Evolutionary conservation across 305 asterid species (phyloP).

Genomic region (Nicotiana rustica): DNA sequence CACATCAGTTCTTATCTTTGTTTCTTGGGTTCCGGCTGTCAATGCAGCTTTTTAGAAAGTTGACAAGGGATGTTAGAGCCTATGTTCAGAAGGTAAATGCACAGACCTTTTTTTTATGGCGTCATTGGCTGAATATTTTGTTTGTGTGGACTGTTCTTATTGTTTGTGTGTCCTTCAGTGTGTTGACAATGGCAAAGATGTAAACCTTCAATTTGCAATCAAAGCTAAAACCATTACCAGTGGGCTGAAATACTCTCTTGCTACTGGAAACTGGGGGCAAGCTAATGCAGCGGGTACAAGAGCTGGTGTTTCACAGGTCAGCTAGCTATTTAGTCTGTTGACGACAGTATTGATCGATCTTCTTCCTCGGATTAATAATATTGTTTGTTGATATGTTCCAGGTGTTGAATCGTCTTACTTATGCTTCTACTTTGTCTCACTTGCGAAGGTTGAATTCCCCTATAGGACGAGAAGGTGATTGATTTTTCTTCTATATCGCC

Average conservation of each 20-base stretch:
- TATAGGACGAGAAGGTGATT: conserved; percentile 95
- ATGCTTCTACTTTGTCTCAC: conserved; percentile 98
- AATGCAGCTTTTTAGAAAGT: conserved; percentile 92
- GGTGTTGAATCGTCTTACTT: conserved; percentile 98
- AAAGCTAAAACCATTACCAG: conserved; percentile 96
- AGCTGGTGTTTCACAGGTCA: conserved; percentile 99
- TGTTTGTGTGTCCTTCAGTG: conserved; percentile 57
- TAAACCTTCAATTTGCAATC: conserved; percentile 95
- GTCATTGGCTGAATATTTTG: conserved; percentile 26
- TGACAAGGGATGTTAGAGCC: conserved; percentile 94
- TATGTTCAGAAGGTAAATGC: conserved; percentile 91
- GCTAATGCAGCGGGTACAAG: conserved; percentile 98
- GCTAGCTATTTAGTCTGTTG: conserved; percentile 31
- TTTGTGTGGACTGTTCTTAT: conserved; percentile 34
- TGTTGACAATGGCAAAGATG: conserved; percentile 98
- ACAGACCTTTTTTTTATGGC: background rate
- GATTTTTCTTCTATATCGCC: background rate
- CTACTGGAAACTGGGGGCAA: conserved; percentile 99
- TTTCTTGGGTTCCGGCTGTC: conserved; percentile 40
- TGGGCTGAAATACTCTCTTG: conserved; percentile 94
- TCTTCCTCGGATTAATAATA: conserved; percentile 25
- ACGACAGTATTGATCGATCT: background rate
- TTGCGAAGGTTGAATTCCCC: conserved; percentile 96
- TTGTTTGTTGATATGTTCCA: conserved; percentile 43
- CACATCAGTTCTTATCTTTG: background rate